phyloP scores from a whole-genome alignment of 371 early-diverging fungal species.

The Caulochytrium protostelioides region DNA sequence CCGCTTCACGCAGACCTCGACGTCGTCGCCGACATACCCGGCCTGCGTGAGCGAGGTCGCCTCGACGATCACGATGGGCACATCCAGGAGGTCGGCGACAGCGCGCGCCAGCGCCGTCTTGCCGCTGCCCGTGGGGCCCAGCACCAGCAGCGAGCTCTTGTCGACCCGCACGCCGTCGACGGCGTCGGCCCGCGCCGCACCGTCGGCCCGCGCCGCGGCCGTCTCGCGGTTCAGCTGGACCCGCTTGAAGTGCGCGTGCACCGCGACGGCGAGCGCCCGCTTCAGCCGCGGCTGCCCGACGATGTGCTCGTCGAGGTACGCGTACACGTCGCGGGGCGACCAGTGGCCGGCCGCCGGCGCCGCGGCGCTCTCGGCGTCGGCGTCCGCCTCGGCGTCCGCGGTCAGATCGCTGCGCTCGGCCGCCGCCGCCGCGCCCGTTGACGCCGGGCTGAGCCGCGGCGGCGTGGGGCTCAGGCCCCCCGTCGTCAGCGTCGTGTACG shows the following conservation, averaged over 20 bases:
- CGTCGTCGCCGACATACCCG: conserved; percentile 86
- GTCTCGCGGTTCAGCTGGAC: conserved; percentile 48
- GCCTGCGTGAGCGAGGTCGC: conserved; percentile 82
- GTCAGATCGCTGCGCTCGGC: too few relatives aligned
- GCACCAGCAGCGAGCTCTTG: conserved; percentile 66
- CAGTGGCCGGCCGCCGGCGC: too few relatives aligned
- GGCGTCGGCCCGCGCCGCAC: too few relatives aligned
- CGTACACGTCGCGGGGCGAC: too few relatives aligned
- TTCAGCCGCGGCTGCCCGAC: conserved; percentile 74
- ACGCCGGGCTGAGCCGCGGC: too few relatives aligned
- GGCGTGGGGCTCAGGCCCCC: too few relatives aligned
- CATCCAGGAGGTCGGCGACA: conserved; percentile 58
- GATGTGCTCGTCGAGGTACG: conserved; percentile 64
- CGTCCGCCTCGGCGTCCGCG: too few relatives aligned
- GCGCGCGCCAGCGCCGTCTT: conserved; percentile 70
- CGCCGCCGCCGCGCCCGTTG: too few relatives aligned
- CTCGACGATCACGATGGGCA: conserved; percentile 77
- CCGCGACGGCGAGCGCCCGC: conserved; percentile 56
- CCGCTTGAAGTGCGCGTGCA: conserved; percentile 67
- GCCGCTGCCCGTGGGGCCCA: conserved; percentile 43
- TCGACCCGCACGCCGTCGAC: conserved; percentile 31
- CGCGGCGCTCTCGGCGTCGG: too few relatives aligned
- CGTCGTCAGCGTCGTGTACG: too few relatives aligned
- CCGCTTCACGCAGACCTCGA: conserved; percentile 63
- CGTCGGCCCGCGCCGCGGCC: too few relatives aligned